These are phyloP conservation scores for Hippophae tibetana DNA, from an alignment of 306 rosid genomes.

Conservation along the genomic window DNA sequence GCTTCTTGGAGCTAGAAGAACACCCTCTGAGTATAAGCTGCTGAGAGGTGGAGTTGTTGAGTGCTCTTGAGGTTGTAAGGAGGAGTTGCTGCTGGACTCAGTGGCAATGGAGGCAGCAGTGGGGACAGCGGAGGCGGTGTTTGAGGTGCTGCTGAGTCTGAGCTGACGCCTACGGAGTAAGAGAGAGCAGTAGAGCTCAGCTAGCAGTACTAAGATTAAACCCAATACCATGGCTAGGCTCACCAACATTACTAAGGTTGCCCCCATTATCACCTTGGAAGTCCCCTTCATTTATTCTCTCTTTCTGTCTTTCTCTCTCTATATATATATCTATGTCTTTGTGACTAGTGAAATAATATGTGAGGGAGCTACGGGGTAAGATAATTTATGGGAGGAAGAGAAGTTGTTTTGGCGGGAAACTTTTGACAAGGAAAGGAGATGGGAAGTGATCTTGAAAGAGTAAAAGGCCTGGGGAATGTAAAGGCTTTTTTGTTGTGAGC, in stretches of 20 bases:
- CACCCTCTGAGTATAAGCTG: constrained; percentile 59
- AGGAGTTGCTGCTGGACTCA: constrained; percentile 7
- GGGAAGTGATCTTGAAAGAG: constrained; percentile 27
- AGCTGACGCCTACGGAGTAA: constrained; percentile 65
- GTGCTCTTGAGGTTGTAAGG: constrained; percentile 23
- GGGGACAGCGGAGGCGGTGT: constrained; percentile 8
- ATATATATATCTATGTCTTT: constrained; percentile 3
- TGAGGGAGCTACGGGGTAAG: constrained; percentile 18
- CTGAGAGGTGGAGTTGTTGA: constrained; percentile 21
- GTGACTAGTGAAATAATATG: neutral
- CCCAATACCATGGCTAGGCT: constrained; percentile 72
- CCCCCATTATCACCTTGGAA: constrained; percentile 80
- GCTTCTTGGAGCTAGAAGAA: constrained; percentile 71
- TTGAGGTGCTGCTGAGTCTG: constrained; percentile 23
- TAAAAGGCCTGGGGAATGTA: constrained; percentile 36
- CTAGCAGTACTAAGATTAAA: constrained; percentile 66
- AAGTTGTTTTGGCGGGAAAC: constrained; percentile 56
- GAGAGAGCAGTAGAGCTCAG: constrained; percentile 92
- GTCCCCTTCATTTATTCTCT: constrained; percentile 65
- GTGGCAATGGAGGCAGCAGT: constrained; percentile 7
- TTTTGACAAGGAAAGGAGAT: constrained; percentile 18
- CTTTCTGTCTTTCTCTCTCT: constrained; percentile 7
- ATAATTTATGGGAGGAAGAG: constrained; percentile 20
- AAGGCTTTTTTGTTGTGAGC: constrained; percentile 24
- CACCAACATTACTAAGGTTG: constrained; percentile 73